A percentile compares a stretch with the other conserved stretches of the same genome.
Conservation (phyloP, 352 stramenopile genomes). For the Phytophthora crassamura region DNA sequence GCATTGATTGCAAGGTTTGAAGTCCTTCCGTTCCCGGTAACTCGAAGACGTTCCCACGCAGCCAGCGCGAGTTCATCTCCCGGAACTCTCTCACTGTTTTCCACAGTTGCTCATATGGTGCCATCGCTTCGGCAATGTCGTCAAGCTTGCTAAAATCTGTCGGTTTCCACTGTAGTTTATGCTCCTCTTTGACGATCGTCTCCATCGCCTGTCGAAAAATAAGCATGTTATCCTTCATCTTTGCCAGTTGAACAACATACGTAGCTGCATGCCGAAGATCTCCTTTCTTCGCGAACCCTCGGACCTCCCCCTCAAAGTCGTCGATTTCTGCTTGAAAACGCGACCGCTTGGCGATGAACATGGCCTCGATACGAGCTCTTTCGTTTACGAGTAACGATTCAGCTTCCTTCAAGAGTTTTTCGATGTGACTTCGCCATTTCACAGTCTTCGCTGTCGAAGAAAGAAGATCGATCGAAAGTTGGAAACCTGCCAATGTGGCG, state of each 20-base stretch:
- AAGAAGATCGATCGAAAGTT: slow-evolving; percentile 53
- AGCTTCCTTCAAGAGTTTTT: slow-evolving; percentile 57
- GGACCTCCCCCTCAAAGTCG: slow-evolving; percentile 75
- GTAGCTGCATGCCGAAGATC: slow-evolving; percentile 77
- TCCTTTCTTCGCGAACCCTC: slow-evolving; percentile 77
- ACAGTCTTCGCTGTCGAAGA: slow-evolving; percentile 71
- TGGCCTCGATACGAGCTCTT: slow-evolving; percentile 68
- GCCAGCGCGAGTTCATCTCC: slow-evolving; percentile 69
- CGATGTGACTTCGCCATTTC: slow-evolving; percentile 68
- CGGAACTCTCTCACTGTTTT: slow-evolving; percentile 75
- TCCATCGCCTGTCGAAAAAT: slow-evolving; percentile 67
- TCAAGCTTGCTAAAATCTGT: slow-evolving; percentile 80
- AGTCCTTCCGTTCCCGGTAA: slow-evolving; percentile 61
- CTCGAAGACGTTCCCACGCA: slow-evolving; percentile 75
- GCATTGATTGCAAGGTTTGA: slow-evolving; percentile 62
- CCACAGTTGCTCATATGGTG: slow-evolving; percentile 83
- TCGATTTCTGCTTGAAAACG: slow-evolving; percentile 80
- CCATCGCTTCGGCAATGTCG: slow-evolving; percentile 76
- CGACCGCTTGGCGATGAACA: slow-evolving; percentile 74
- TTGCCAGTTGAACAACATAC: slow-evolving; percentile 76
- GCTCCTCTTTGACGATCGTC: slow-evolving; percentile 64
- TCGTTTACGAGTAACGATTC: slow-evolving; percentile 65
- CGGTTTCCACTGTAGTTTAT: slow-evolving; percentile 70
- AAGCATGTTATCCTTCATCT: slow-evolving; percentile 72
- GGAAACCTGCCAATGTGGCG: slow-evolving; percentile 10